Percentiles rank a stretch among this genome's conserved stretches.
Conservation (phyloP, 2,329 filamentous ascomycete species). For the Septoria petroselini region DNA sequence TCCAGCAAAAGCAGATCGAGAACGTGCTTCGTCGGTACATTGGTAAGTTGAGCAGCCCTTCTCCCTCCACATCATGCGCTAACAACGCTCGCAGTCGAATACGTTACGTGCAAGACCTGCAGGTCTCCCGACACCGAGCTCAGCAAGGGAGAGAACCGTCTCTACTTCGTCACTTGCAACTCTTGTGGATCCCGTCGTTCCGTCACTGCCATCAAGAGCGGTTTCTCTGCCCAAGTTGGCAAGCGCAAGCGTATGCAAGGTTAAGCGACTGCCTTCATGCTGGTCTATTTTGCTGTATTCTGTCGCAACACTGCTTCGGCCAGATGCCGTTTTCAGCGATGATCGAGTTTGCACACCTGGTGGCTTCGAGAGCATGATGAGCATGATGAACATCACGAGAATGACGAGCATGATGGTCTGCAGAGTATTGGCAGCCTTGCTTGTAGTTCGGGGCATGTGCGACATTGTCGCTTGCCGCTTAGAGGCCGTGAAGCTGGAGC, state of each 20-base stretch:
- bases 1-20: conserved; percentile 99
- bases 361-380: conserved; percentile 6
- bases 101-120: conserved; percentile 99
- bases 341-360: conserved; percentile 10
- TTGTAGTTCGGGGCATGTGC: too few species aligned
- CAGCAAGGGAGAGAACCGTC: conserved; percentile 97
- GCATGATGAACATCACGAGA: not conserved
- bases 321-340: conserved; percentile 7
- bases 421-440: too few species aligned
- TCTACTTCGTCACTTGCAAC: conserved; percentile 99
- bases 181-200: conserved; percentile 64
- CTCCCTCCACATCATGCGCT: conserved; percentile 18
- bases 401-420: not conserved
- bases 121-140: conserved; percentile 90
- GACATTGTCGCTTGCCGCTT: too few species aligned
- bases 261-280: conserved; percentile 31
- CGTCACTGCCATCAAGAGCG: conserved; percentile 98
- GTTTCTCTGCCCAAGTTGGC: conserved; percentile 99
- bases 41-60: conserved; percentile 55
- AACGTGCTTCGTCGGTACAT: conserved; percentile 95
- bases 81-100: conserved; percentile 64
- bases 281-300: not conserved
- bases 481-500: too few species aligned
- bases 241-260: conserved; percentile 85
- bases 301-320: not conserved